These are phyloP conservation scores for Herpomyces periplanetae DNA, from an alignment of 2,329 filamentous ascomycete species.

Conservation along the genomic window DNA sequence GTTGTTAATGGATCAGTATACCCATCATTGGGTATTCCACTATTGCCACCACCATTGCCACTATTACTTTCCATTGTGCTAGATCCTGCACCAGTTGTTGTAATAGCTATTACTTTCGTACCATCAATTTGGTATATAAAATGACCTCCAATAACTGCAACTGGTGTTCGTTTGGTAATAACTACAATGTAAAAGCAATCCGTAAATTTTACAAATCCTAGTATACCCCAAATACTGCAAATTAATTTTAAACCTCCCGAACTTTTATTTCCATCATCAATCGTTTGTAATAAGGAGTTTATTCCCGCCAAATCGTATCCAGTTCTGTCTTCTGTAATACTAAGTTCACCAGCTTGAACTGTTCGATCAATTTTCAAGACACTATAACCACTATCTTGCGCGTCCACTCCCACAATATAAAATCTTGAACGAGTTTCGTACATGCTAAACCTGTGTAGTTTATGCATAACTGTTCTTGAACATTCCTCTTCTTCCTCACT, in stretches of 20 bases:
- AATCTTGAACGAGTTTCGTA: slow-evolving; percentile 81
- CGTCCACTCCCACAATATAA: slow-evolving; percentile 71
- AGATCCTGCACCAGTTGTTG: slow-evolving; percentile 23
- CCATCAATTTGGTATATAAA: slow-evolving; percentile 83
- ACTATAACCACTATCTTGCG: slow-evolving; percentile 52
- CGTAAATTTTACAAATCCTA: slow-evolving; percentile 86
- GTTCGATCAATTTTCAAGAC: slow-evolving; percentile 85
- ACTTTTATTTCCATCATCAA: slow-evolving; percentile 70
- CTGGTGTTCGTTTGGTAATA: slow-evolving; percentile 77
- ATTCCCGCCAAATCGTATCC: slow-evolving; percentile 74
- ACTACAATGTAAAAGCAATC: slow-evolving; percentile 87
- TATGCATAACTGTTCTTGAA: slow-evolving; percentile 9
- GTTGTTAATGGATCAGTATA: too few species aligned
- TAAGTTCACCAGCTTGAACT: slow-evolving; percentile 33
- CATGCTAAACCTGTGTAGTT: slow-evolving; percentile 84
- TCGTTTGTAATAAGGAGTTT: slow-evolving; percentile 61
- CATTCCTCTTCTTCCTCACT: too few species aligned
- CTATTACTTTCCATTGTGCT: too few species aligned
- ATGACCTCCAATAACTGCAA: slow-evolving; percentile 79
- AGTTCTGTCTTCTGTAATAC: slow-evolving; percentile 68
- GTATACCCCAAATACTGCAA: slow-evolving; percentile 61
- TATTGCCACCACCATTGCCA: too few species aligned
- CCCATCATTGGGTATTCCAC: too few species aligned
- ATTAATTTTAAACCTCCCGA: slow-evolving; percentile 63
- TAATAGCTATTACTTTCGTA: slow-evolving; percentile 61